These are phyloP conservation scores for Pleodorina starrii DNA, from an alignment of 139 green algal genomes.

Conservation along the genomic window DNA sequence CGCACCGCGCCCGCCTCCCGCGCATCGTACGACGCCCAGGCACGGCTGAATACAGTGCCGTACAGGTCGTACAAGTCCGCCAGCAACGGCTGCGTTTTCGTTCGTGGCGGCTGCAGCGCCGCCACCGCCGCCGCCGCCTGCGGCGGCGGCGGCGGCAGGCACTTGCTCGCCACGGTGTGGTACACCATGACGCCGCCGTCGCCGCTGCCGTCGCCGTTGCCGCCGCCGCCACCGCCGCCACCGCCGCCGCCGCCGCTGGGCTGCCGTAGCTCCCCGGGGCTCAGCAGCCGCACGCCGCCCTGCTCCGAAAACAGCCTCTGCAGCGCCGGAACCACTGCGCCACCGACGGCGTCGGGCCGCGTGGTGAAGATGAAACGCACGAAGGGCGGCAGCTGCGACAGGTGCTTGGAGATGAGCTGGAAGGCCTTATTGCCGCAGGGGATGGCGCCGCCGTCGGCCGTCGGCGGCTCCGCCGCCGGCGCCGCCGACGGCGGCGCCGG, in stretches of 20 bases:
- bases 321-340: neutral
- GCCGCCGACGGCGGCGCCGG: neutral
- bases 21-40: neutral
- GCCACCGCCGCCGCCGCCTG: neutral
- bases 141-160: neutral
- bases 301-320: neutral
- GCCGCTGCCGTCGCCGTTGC: neutral
- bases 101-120: neutral
- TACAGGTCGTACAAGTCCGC: conserved; percentile 19
- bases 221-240: neutral
- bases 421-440: conserved; percentile 4
- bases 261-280: neutral
- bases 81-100: too few species aligned
- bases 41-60: neutral
- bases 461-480: neutral
- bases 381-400: neutral
- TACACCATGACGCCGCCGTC: conserved; percentile 35
- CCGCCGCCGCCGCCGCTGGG: neutral
- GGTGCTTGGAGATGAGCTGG: conserved; percentile 8
- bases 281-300: too few species aligned
- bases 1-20: neutral
- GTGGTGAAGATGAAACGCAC: conserved; percentile 37
- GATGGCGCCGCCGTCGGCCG: neutral
- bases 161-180: conserved; percentile 3
- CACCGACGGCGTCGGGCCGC: conserved; percentile 22